Conservation (phyloP, 2,329 filamentous ascomycete species). For the Dactylellina drechsleri region DNA sequence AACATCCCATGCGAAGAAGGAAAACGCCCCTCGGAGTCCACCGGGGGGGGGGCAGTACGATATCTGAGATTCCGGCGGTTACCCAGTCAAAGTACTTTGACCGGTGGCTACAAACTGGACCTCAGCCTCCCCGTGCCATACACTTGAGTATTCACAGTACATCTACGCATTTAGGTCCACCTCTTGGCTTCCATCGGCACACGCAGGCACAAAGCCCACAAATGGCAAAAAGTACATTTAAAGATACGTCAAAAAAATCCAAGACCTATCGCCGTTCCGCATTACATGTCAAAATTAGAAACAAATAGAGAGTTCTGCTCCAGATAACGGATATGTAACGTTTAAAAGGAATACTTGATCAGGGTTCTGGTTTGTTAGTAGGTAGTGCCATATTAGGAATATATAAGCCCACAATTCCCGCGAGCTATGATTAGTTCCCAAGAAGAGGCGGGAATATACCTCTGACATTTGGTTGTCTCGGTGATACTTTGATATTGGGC, state of each 20-base stretch:
- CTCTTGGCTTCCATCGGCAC: slow-evolving; percentile 1
- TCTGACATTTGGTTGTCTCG: slow-evolving; percentile 1
- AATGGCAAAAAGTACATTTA: neutral
- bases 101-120: neutral
- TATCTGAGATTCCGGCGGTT: neutral
- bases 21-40: neutral
- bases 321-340: slow-evolving; percentile 11
- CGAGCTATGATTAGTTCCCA: neutral
- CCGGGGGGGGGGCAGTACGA: neutral
- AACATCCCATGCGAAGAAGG: neutral
- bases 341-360: neutral
- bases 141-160: neutral
- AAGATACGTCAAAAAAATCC: neutral
- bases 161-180: neutral
- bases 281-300: too few relatives aligned
- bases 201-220: neutral
- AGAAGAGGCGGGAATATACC: neutral
- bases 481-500: neutral
- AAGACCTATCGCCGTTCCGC: too few relatives aligned
- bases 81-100: slow-evolving; percentile 3
- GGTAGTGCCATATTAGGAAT: neutral
- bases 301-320: too few relatives aligned
- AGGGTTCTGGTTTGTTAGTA: neutral
- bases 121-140: neutral
- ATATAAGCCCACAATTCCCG: neutral